phyloP scores from a whole-genome alignment of 2,329 filamentous ascomycete species.

The Alternaria conjuncta region DNA sequence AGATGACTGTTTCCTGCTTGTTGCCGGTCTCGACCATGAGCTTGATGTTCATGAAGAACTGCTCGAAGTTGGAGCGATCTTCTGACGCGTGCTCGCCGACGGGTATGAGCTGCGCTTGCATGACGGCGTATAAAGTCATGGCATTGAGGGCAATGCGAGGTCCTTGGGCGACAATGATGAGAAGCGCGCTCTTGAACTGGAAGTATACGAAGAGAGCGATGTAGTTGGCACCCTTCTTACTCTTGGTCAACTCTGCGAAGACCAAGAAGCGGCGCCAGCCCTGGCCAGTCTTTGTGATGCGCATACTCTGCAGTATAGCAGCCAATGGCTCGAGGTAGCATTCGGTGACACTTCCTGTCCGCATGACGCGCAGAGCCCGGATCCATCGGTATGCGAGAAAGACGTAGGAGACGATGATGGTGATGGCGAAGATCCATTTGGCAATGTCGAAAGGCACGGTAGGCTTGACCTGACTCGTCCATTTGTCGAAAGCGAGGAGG shows the following conservation, averaged over 20 bases:
- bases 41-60: slow-evolving; percentile 84
- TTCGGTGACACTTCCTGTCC: slow-evolving; percentile 83
- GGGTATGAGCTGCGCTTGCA: slow-evolving; percentile 75
- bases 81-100: slow-evolving; percentile 60
- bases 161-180: slow-evolving; percentile 87
- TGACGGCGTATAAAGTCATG: slow-evolving; percentile 84
- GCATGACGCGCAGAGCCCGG: slow-evolving; percentile 80
- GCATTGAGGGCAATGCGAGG: slow-evolving; percentile 92
- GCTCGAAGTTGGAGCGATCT: slow-evolving; percentile 68
- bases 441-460: slow-evolving; percentile 77
- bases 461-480: slow-evolving; percentile 84
- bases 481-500: slow-evolving; percentile 84
- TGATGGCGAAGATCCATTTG: slow-evolving; percentile 94
- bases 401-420: slow-evolving; percentile 88
- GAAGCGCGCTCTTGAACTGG: slow-evolving; percentile 78
- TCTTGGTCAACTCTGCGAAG: slow-evolving; percentile 88
- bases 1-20: slow-evolving; percentile 78
- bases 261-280: slow-evolving; percentile 93
- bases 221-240: slow-evolving; percentile 88
- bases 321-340: slow-evolving; percentile 90
- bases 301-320: slow-evolving; percentile 81
- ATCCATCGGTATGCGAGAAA: slow-evolving; percentile 82
- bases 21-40: slow-evolving; percentile 72
- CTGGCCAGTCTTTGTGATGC: slow-evolving; percentile 70
- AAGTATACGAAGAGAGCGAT: slow-evolving; percentile 92